Evolutionary conservation across 2,329 filamentous ascomycete species (phyloP).

Genomic region (Claviceps quebecensis): DNA sequence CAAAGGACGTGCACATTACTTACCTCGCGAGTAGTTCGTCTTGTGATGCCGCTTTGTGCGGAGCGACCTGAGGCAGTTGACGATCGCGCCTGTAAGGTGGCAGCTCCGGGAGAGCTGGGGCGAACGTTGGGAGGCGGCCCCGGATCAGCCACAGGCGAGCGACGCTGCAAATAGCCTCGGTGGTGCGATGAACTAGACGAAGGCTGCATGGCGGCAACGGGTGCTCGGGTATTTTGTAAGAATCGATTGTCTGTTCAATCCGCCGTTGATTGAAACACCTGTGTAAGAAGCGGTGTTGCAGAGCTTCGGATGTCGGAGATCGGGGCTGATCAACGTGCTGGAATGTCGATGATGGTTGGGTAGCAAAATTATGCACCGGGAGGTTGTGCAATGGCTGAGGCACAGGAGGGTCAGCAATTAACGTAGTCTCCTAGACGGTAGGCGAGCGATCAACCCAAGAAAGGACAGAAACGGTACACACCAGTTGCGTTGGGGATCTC

Average conservation of each 20-base stretch:
- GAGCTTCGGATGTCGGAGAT: not conserved
- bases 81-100: conserved; percentile 41
- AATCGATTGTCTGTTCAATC: not conserved
- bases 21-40: conserved; percentile 21
- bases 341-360: not conserved
- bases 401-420: not conserved
- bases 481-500: not conserved
- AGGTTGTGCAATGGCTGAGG: not conserved
- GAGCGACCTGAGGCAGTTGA: conserved; percentile 57
- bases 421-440: no score
- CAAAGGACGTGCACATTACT: conserved; percentile 9
- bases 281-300: not conserved
- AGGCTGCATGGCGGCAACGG: conserved; percentile 29
- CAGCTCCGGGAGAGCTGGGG: conserved; percentile 47
- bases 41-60: conserved; percentile 20
- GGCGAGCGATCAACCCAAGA: not conserved
- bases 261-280: not conserved
- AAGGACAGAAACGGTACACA: not conserved
- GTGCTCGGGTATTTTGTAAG: not conserved
- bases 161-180: conserved; percentile 39
- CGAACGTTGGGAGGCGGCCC: conserved; percentile 43
- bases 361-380: conserved; percentile 2
- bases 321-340: not conserved
- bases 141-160: conserved; percentile 49
- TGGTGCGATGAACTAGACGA: conserved; percentile 36